Evolutionary conservation across 2,329 filamentous ascomycete species (phyloP), one percentile per base, ranked within the genome.

Genomic region (Neofusicoccum ribis): DNA sequence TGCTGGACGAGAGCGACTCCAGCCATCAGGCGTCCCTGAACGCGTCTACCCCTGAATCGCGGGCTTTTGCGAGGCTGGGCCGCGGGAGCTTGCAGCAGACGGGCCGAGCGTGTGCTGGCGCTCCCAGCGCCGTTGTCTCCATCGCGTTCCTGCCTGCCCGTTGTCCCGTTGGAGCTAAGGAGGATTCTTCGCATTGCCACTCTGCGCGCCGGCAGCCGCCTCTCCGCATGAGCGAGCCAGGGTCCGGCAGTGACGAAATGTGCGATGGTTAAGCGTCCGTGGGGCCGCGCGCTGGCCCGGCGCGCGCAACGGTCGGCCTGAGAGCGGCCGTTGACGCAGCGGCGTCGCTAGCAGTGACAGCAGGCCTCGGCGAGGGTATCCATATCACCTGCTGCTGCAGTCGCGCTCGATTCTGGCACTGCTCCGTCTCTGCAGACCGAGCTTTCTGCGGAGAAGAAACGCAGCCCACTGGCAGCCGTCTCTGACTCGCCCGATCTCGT

Each of bases 241-340:
- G 56, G 56, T 60, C 56, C 20, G 43, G 41, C 41, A 60, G 56
- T 60, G 56, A 60, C 56, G 56, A 60, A 46, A 60, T 44, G 41
- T 31, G 52, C 52, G 39, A 59, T 14, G 23, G 43, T 43, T 47
- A 47, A 44, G 41, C 56, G 43, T 36, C 43, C 43, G 27, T 12
- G 56, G 43, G 56, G 56, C 56, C 41, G 31, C 41, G 6, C 6
- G 41, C 56, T 46, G 56, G 41, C 27, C 37, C 56, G 56, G 14
- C 41, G 56, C 52, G 31, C 23, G 41, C 41, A 59, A 59, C 54
- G 54, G 54, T 31, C 52, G 54, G 54, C 27, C 36, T 41, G 34
- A 36, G 15, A 36, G 49, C 50, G 50, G 17, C 50, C 50, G 50
- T 39, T 54, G 31, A 36, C 50, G 31, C 15, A 15, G 49, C 49